These are phyloP conservation scores for Strobilomyces confusus DNA, from an alignment of 768 basidiomycete genomes.

Conservation along the genomic window DNA sequence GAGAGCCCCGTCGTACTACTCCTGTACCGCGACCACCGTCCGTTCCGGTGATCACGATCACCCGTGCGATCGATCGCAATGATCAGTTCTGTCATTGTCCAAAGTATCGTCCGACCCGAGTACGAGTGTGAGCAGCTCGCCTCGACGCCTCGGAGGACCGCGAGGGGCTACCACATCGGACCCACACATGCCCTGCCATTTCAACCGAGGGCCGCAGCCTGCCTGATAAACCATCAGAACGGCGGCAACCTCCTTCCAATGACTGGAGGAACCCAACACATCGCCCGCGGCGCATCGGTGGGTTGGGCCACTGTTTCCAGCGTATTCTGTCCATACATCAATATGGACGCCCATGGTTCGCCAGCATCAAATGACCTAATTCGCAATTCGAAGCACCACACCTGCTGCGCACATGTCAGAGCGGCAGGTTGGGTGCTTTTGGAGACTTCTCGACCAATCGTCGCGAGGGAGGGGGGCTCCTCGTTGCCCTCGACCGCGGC, in stretches of 20 bases:
- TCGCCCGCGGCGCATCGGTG: conserved; percentile 18
- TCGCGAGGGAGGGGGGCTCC: background rate
- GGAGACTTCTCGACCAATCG: conserved; percentile 22
- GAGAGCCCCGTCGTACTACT: conserved; percentile 3
- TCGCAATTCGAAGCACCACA: conserved; percentile 30
- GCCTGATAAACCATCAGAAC: conserved; percentile 15
- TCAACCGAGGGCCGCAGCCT: conserved; percentile 24
- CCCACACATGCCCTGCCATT: conserved; percentile 12
- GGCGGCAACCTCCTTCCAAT: conserved; percentile 10
- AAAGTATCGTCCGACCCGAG: conserved; percentile 1
- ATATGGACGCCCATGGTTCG: conserved; percentile 10
- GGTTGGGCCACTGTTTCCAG: conserved; percentile 10
- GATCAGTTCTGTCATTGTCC: conserved; percentile 27
- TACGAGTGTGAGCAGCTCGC: background rate
- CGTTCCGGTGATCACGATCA: conserved; percentile 35
- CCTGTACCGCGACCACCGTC: conserved; percentile 16
- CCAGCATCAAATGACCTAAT: conserved; percentile 23
- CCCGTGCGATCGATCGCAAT: conserved; percentile 25
- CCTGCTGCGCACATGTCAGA: conserved; percentile 13
- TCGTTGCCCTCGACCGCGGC: conserved; percentile 27
- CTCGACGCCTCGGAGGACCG: conserved; percentile 12
- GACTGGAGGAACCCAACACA: conserved; percentile 13
- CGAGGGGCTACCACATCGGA: conserved; percentile 11
- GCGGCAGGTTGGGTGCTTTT: conserved; percentile 2
- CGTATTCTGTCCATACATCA: conserved; percentile 10